These are phyloP conservation scores for Coemansia sp. DNA, from an alignment of 192 early-diverging fungal genomes.

Conservation along the genomic window DNA sequence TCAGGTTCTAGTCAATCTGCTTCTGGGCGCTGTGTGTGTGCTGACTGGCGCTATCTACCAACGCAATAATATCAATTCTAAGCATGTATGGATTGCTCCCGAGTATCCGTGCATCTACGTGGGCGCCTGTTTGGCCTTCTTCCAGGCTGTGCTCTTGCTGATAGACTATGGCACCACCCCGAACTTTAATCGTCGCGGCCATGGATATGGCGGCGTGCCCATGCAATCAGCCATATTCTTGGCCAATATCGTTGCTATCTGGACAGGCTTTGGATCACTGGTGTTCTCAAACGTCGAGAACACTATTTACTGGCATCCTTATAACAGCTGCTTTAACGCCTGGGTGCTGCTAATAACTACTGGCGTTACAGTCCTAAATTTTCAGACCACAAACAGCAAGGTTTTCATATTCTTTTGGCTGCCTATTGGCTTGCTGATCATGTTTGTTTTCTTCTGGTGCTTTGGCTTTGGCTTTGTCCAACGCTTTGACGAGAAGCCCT, in stretches of 20 bases:
- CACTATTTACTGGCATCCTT: slow-evolving; percentile 37
- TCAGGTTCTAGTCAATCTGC: slow-evolving; percentile 38
- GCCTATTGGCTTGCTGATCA: slow-evolving; percentile 48
- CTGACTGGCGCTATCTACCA: slow-evolving; percentile 41
- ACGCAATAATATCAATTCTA: slow-evolving; percentile 38
- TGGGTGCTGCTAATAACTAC: slow-evolving; percentile 48
- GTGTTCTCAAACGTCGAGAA: slow-evolving; percentile 44
- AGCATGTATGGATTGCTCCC: slow-evolving; percentile 42
- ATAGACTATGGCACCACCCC: slow-evolving; percentile 39
- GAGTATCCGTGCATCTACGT: slow-evolving; percentile 51
- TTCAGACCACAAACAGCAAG: slow-evolving; percentile 40
- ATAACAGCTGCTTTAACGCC: slow-evolving; percentile 52
- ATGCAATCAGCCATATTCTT: slow-evolving; percentile 50
- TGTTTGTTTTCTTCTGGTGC: slow-evolving; percentile 50
- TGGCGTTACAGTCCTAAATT: slow-evolving; percentile 32
- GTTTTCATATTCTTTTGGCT: slow-evolving; percentile 55
- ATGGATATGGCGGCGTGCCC: slow-evolving; percentile 30
- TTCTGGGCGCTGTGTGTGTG: slow-evolving; percentile 41
- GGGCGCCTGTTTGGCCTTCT: slow-evolving; percentile 34
- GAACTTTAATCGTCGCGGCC: slow-evolving; percentile 47
- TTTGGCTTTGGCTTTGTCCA: slow-evolving; percentile 44
- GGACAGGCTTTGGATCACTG: slow-evolving; percentile 52
- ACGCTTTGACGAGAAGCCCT: slow-evolving; percentile 49
- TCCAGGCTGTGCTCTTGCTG: slow-evolving; percentile 35
- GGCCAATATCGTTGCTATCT: slow-evolving; percentile 50